These are phyloP conservation scores for Begonia loranthoides DNA, from an alignment of 306 rosid species.

Conservation along the genomic window DNA sequence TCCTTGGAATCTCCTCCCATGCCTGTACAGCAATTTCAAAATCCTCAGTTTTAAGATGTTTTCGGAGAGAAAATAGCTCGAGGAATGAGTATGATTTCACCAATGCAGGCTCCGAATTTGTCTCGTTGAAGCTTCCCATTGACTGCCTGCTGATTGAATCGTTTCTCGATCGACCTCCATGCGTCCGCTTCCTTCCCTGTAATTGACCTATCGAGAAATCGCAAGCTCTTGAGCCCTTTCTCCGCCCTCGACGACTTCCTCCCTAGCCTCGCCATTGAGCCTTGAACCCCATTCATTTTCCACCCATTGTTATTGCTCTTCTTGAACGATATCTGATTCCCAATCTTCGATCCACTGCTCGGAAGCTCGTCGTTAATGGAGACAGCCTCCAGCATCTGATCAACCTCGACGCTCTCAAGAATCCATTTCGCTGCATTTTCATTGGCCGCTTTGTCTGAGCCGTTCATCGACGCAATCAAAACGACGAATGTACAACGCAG, in stretches of 20 bases:
- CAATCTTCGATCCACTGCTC: slow-evolving; percentile 5
- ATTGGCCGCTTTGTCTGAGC: slow-evolving; percentile 8
- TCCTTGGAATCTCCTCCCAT: slow-evolving; percentile 85
- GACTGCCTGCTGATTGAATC: slow-evolving; percentile 32
- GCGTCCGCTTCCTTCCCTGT: slow-evolving; percentile 68
- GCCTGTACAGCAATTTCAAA: slow-evolving; percentile 25
- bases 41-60: slow-evolving; percentile 1
- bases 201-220: slow-evolving; percentile 52
- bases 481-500: no score
- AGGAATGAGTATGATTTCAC: slow-evolving; percentile 13
- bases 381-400: slow-evolving; percentile 23
- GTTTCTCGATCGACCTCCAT: slow-evolving; percentile 45
- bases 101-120: slow-evolving; percentile 70
- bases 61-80: neutral
- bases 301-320: slow-evolving; percentile 11
- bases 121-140: slow-evolving; percentile 44
- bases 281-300: slow-evolving; percentile 19
- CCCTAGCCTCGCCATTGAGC: slow-evolving; percentile 6
- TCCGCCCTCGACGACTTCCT: slow-evolving; percentile 35
- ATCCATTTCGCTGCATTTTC: slow-evolving; percentile 30
- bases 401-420: slow-evolving; percentile 49
- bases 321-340: slow-evolving; percentile 6
- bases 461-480: slow-evolving; percentile 8
- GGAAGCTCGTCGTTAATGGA: slow-evolving; percentile 2
- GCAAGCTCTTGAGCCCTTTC: slow-evolving; percentile 57